Evolutionary conservation across 768 basidiomycete species (phyloP).

Genomic region (Pluteus cervinus): DNA sequence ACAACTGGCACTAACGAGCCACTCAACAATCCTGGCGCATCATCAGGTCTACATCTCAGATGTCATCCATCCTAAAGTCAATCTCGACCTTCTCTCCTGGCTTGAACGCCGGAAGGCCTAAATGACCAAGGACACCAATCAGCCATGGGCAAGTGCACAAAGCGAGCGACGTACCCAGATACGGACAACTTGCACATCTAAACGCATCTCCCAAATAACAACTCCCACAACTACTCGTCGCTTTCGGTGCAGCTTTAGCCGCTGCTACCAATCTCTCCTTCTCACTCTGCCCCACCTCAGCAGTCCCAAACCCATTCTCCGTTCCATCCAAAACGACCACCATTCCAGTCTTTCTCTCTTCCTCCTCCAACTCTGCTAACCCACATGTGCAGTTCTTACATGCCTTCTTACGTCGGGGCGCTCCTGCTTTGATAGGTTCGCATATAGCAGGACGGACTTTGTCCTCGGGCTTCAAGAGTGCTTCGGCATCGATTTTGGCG

Average conservation of each 20-base stretch:
- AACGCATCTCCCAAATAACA: conserved; percentile 99
- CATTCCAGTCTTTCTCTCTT: conserved; percentile 50
- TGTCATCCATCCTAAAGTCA: conserved; percentile 83
- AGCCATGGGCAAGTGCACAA: conserved; percentile 5
- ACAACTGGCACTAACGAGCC: no score
- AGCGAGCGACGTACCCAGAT: conserved; percentile 69
- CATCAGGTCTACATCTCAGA: no score
- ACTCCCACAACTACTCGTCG: conserved; percentile 94
- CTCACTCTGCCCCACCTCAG: conserved; percentile 51
- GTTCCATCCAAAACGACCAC: conserved; percentile 47
- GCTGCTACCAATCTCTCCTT: conserved; percentile 60
- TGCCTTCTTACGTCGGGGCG: conserved; percentile 76
- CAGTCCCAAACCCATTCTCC: neutral
- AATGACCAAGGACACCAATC: conserved; percentile 8
- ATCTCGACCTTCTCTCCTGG: conserved; percentile 98
- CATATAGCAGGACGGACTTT: conserved; percentile 72
- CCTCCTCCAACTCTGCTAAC: conserved; percentile 87
- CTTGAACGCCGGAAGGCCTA: conserved; percentile 95
- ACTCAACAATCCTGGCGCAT: no score
- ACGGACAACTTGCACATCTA: conserved; percentile 93
- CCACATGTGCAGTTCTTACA: conserved; percentile 98
- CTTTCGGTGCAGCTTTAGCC: conserved; percentile 71
- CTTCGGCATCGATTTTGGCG: conserved; percentile 78
- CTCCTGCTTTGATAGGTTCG: conserved; percentile 50
- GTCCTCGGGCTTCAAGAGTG: conserved; percentile 80